Evolutionary conservation across 176 grass and related monocot species (phyloP).

Genomic region (Phragmites australis): DNA sequence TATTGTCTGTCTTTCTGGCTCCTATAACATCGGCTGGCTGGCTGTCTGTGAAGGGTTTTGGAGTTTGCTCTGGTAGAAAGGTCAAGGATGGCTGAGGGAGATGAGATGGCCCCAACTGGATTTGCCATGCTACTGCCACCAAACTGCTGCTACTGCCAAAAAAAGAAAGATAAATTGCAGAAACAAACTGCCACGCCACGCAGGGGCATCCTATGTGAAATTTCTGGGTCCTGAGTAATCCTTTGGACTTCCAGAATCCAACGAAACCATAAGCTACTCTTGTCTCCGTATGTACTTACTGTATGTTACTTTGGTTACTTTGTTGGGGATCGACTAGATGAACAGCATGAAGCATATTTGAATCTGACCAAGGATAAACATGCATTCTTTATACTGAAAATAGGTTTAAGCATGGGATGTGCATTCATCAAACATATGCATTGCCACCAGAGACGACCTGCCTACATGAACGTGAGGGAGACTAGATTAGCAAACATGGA

Average conservation of each 20-base stretch:
- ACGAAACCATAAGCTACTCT: background rate
- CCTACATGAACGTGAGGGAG: background rate
- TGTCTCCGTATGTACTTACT: background rate
- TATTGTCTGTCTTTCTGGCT: too few species aligned
- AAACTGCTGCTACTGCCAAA: slow-evolving; percentile 13
- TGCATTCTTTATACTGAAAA: background rate
- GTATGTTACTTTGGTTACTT: background rate
- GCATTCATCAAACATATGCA: background rate
- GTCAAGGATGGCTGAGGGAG: background rate
- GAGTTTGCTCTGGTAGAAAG: slow-evolving; percentile 6
- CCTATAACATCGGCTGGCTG: too few species aligned
- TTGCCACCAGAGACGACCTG: background rate
- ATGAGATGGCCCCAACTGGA: slow-evolving; percentile 5
- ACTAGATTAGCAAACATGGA: background rate
- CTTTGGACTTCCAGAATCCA: slow-evolving; percentile 11
- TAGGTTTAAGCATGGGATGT: too few species aligned
- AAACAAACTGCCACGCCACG: slow-evolving; percentile 22
- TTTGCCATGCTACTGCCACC: background rate
- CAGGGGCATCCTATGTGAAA: slow-evolving; percentile 30
- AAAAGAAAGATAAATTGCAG: too few species aligned
- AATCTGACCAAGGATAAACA: background rate
- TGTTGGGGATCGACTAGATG: background rate
- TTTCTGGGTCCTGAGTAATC: background rate
- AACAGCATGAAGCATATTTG: background rate
- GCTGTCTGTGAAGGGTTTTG: background rate